These are phyloP conservation scores for Nannochloropsis salina DNA, from an alignment of 108 stramenopile species.

Conservation along the genomic window DNA sequence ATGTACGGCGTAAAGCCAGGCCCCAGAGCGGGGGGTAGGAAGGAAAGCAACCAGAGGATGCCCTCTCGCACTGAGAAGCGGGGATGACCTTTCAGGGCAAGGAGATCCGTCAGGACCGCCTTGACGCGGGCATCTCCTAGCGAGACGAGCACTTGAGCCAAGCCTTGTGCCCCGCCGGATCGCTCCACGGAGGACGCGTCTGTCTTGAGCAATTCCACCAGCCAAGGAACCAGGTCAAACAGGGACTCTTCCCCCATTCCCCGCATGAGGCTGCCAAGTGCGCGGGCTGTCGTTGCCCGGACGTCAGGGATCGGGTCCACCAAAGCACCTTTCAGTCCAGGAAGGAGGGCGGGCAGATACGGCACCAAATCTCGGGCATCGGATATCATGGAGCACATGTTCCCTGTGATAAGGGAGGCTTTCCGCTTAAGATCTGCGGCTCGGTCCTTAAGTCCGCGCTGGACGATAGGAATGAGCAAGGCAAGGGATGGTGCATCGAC, in stretches of 20 bases:
- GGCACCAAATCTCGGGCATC: slow-evolving; percentile 90
- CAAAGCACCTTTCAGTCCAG: slow-evolving; percentile 82
- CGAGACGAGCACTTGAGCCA: slow-evolving; percentile 66
- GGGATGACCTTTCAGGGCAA: slow-evolving; percentile 76
- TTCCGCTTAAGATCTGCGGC: slow-evolving; percentile 85
- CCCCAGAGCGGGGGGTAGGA: slow-evolving; percentile 78
- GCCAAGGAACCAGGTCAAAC: slow-evolving; percentile 85
- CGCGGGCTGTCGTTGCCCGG: slow-evolving; percentile 77
- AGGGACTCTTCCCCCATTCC: slow-evolving; percentile 85
- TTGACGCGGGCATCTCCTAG: slow-evolving; percentile 61
- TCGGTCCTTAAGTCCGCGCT: slow-evolving; percentile 90
- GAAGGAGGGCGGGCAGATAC: slow-evolving; percentile 86
- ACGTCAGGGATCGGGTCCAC: slow-evolving; percentile 91
- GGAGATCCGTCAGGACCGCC: slow-evolving; percentile 69
- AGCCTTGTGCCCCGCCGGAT: slow-evolving; percentile 92
- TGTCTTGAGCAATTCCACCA: slow-evolving; percentile 71
- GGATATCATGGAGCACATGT: slow-evolving; percentile 96
- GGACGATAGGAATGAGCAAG: slow-evolving; percentile 94
- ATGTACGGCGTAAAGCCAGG: slow-evolving; percentile 73
- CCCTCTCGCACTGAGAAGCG: slow-evolving; percentile 86
- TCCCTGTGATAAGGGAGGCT: slow-evolving; percentile 92
- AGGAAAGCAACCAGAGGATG: slow-evolving; percentile 97
- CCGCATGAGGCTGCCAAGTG: slow-evolving; percentile 78
- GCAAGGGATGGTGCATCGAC: slow-evolving; percentile 97
- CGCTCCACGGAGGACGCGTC: slow-evolving; percentile 80